Conservation (phyloP, 2,329 filamentous ascomycete genomes). For the Alternaria sp. region DNA sequence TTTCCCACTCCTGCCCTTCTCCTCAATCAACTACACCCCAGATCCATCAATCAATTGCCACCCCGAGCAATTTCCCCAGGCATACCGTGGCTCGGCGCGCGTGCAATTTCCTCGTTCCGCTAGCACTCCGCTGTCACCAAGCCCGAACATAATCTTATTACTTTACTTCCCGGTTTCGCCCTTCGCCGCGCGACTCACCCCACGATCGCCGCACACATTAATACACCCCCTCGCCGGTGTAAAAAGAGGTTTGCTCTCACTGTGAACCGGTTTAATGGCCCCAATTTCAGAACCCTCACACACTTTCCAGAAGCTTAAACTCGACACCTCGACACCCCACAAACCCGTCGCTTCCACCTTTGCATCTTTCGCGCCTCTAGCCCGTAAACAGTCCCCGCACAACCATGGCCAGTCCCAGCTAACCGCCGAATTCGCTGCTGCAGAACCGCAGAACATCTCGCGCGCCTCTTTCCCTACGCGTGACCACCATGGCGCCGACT, state of each 20-base stretch:
- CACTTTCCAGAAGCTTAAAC: slow-evolving; percentile 51
- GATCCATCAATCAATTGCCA: slow-evolving; percentile 6
- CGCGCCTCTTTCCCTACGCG: slow-evolving; percentile 26
- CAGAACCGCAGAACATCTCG: slow-evolving; percentile 24
- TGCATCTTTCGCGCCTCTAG: slow-evolving; percentile 45
- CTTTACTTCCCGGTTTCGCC: slow-evolving; percentile 27
- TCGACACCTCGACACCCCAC: slow-evolving; percentile 45
- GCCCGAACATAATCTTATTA: slow-evolving; percentile 24
- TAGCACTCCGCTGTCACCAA: slow-evolving; percentile 22
- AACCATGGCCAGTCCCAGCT: slow-evolving; percentile 31
- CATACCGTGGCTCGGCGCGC: slow-evolving; percentile 7
- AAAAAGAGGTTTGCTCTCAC: slow-evolving; percentile 42
- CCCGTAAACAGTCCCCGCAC: slow-evolving; percentile 35
- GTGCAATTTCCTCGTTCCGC: slow-evolving; percentile 19
- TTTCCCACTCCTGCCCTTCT: neutral
- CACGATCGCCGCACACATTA: slow-evolving; percentile 36
- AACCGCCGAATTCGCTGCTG: slow-evolving; percentile 23
- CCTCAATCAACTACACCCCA: neutral
- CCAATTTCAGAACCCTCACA: slow-evolving; percentile 48
- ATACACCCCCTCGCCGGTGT: slow-evolving; percentile 28
- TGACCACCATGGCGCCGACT: slow-evolving; percentile 23
- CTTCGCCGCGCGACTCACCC: slow-evolving; percentile 37
- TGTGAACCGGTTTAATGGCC: slow-evolving; percentile 48
- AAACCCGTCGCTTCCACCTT: slow-evolving; percentile 46
- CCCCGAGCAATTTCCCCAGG: neutral